Evolutionary conservation across 179 eudicot species (phyloP).

Genomic region (Spinacia oleracea): DNA sequence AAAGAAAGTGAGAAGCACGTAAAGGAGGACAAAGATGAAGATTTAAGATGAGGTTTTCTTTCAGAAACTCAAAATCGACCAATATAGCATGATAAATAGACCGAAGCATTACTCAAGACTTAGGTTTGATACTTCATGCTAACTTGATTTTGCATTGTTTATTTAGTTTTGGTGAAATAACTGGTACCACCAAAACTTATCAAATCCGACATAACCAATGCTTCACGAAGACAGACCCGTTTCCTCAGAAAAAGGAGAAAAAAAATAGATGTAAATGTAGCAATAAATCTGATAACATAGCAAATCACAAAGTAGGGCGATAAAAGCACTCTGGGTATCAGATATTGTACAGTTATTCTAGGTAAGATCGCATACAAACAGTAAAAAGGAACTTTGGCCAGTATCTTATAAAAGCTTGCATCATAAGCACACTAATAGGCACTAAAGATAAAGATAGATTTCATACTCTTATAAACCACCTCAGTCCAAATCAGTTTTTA

Average conservation of each 20-base stretch:
- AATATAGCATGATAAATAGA: conserved; percentile 57
- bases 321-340: no score
- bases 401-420: no score
- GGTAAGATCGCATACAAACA: no score
- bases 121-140: conserved; percentile 66
- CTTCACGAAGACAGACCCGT: conserved; percentile 10
- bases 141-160: conserved; percentile 53
- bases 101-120: conserved; percentile 48
- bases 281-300: neutral
- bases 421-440: no score
- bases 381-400: no score
- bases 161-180: conserved; percentile 24
- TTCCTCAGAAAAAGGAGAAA: no score
- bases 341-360: no score
- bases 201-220: conserved; percentile 18
- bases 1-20: conserved; percentile 36
- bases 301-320: neutral
- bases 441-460: neutral
- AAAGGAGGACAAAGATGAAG: conserved; percentile 27
- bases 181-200: conserved; percentile 29
- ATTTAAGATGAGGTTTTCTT: neutral
- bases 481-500: neutral
- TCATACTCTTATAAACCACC: neutral
- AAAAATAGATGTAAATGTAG: neutral
- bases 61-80: conserved; percentile 4